Conservation (phyloP, 2,329 filamentous ascomycete species). For the Thielaviopsis ethacetica region DNA sequence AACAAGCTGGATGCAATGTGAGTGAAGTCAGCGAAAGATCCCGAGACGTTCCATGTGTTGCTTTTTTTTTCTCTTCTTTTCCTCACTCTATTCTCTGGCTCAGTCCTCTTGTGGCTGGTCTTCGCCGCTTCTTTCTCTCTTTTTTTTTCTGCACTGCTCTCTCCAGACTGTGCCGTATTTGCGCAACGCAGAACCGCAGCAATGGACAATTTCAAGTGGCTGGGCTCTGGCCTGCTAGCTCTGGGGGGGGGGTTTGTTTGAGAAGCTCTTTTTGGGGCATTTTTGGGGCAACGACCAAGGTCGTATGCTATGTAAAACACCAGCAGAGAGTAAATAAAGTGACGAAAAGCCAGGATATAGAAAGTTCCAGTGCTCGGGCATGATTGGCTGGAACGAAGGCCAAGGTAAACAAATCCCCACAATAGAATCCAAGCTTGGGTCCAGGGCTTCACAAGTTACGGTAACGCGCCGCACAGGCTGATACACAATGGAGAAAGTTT, state of each 20-base stretch:
- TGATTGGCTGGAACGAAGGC: slow-evolving; percentile 7
- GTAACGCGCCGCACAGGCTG: not conserved
- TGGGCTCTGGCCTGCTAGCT: not conserved
- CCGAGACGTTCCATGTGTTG: not conserved
- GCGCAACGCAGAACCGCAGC: not conserved
- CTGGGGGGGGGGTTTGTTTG: not conserved
- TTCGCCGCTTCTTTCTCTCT: not conserved
- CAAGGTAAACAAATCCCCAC: slow-evolving; percentile 11
- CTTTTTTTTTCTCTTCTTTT: not conserved
- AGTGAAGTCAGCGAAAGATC: not conserved
- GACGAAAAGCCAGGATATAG: slow-evolving; percentile 4
- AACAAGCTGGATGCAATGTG: not conserved
- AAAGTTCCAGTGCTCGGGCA: not conserved
- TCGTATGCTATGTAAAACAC: not conserved
- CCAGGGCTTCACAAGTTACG: not conserved
- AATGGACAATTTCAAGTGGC: not conserved
- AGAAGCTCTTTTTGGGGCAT: not conserved
- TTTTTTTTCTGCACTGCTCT: not conserved
- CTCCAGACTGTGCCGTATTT: not conserved
- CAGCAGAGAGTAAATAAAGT: not conserved
- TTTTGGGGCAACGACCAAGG: not conserved
- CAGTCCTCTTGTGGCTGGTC: not conserved
- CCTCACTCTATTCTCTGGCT: not conserved
- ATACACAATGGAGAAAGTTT: not conserved
- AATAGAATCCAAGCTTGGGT: not conserved